Evolutionary conservation across 2,329 filamentous ascomycete genomes (phyloP).

Genomic region (Dactylonectria estremocensis): DNA sequence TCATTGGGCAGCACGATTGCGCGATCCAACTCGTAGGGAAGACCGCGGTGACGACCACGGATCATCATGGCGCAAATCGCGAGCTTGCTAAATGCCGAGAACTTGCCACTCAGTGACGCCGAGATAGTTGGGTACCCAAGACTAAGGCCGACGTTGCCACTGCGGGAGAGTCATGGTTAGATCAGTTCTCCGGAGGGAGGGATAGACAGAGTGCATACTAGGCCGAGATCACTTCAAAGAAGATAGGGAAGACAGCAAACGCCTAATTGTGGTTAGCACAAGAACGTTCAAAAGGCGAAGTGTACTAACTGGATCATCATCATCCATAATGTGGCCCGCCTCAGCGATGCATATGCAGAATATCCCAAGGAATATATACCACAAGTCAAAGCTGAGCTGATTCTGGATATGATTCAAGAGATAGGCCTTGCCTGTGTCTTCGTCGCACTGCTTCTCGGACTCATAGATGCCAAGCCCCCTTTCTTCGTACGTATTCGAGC

Average conservation of each 20-base stretch:
- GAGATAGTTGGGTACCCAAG: slow-evolving; percentile 50
- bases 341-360: slow-evolving; percentile 52
- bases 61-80: slow-evolving; percentile 57
- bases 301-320: slow-evolving; percentile 41
- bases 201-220: slow-evolving; percentile 46
- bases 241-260: slow-evolving; percentile 50
- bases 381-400: slow-evolving; percentile 59
- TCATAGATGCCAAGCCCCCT: slow-evolving; percentile 72
- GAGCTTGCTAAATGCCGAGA: slow-evolving; percentile 52
- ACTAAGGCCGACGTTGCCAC: slow-evolving; percentile 54
- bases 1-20: slow-evolving; percentile 52
- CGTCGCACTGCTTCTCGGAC: slow-evolving; percentile 38
- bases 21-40: slow-evolving; percentile 53
- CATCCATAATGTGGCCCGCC: slow-evolving; percentile 44
- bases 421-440: slow-evolving; percentile 48
- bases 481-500: slow-evolving; percentile 74
- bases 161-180: slow-evolving; percentile 21
- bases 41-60: slow-evolving; percentile 53
- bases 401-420: no score
- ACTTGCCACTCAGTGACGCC: slow-evolving; percentile 50
- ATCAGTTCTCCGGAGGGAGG: neutral
- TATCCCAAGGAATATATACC: slow-evolving; percentile 59
- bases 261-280: slow-evolving; percentile 35
- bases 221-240: slow-evolving; percentile 53
- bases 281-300: fast-evolving